A percentile compares a stretch with the other conserved stretches of the same genome.
phyloP scores from a whole-genome alignment of 2,329 filamentous ascomycete genomes.

The Epichloe gansuensis region DNA sequence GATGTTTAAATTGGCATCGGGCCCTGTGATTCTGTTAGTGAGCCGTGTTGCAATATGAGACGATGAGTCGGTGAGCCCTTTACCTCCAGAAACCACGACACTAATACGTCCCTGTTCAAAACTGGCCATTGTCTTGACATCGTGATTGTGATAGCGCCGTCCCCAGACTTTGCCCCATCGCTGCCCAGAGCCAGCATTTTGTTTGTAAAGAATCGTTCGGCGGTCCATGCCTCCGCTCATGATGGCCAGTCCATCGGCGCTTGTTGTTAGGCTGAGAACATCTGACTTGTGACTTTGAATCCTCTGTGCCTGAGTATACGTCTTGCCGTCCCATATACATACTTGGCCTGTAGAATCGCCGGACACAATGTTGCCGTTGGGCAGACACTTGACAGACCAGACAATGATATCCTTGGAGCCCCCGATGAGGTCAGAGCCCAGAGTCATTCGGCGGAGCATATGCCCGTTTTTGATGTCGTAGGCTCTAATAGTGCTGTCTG shows the following conservation, averaged over 20 bases:
- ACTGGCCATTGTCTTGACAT: constrained; percentile 86
- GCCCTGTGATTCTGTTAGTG: constrained; percentile 38
- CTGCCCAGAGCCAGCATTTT: constrained; percentile 42
- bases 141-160: constrained; percentile 77
- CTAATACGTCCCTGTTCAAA: constrained; percentile 78
- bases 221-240: constrained; percentile 88
- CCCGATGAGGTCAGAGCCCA: constrained; percentile 65
- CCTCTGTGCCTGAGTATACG: constrained; percentile 75
- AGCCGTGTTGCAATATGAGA: not conserved
- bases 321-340: constrained; percentile 86
- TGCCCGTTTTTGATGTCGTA: constrained; percentile 74
- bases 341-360: constrained; percentile 92
- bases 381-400: constrained; percentile 83
- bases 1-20: constrained; percentile 73
- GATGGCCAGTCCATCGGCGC: constrained; percentile 66
- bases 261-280: constrained; percentile 75
- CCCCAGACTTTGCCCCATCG: constrained; percentile 83
- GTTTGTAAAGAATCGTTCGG: constrained; percentile 70
- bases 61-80: constrained; percentile 14
- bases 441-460: constrained; percentile 67
- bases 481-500: constrained; percentile 88
- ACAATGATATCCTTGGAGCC: constrained; percentile 78
- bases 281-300: constrained; percentile 82
- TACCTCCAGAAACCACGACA: constrained; percentile 83
- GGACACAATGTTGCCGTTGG: constrained; percentile 81